Base-by-base conservation (phyloP, 2,329 filamentous ascomycete genomes). In the Aplosporella prunicola region DNA sequence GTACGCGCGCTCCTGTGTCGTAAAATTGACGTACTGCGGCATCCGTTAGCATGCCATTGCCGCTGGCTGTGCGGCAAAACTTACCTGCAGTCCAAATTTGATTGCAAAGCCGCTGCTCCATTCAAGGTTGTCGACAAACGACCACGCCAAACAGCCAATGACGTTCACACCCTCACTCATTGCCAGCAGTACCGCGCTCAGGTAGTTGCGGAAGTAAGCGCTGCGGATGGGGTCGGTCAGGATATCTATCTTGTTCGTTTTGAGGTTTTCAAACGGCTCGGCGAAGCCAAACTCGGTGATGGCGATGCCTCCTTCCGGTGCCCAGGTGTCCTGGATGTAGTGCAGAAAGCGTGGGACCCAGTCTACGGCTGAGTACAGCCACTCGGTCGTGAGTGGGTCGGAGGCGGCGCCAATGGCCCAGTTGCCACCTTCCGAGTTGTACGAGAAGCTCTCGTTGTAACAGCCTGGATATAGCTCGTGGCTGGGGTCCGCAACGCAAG, bases 201-300 rank as follows among this genome's bases (percentile, higher is more conserved):
- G 45, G 42, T 60, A 62, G 17, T 51, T 51, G 8, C 44, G 37
- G 40, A 56, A 60, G 43, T 61, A 61, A 3, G 40, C 32, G 2
- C 42, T 47, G 10, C 57, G 49, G 7, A 51, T 40, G 5, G 51
- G 47, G 41, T 61, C 57, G 17, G 44, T 50, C 2, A 53, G 43
- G 25, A 58, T 56, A 18, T 52, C 47, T 6, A 43, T 36, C n/a
- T 54, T 47, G 15, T 51, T 34, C n/a, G 47, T 53, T 38, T 53
- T 52, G 11, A 47, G 41, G 5, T 33, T 44, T 42, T 61, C 58
- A 32, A 50, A 55, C 3, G 56, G 57, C 43, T 60, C 58, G 2
- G 47, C 46, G 42, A 62, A 58, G 11, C 58, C 58, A 31, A 61
- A 61, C 38, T 62, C 58, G n/a, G 51, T 52, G 15, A 61, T 47